Evolutionary conservation across 2,329 filamentous ascomycete genomes (phyloP), one percentile per base, ranked within the genome.

Genomic region (Ophiostoma ips): DNA sequence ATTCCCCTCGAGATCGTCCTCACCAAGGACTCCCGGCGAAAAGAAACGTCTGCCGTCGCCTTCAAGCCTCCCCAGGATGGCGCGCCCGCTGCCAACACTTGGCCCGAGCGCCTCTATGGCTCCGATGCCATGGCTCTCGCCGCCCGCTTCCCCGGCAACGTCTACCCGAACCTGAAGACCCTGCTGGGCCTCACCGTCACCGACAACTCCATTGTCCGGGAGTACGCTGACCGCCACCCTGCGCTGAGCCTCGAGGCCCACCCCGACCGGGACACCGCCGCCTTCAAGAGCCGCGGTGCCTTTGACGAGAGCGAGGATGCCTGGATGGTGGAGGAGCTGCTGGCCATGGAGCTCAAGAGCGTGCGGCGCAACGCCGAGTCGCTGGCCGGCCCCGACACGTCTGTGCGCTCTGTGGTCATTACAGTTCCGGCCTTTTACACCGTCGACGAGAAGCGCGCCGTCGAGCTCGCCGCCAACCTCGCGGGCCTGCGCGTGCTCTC

Each of bases 1-100:
- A 90, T 94, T 48, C 92, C 92, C 11, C 86, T 98, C 63, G 92
- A 98, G 58, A 96, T 98, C 57, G 90, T 98, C 64, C 77, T 95
- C 51, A 95, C 89, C 30, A 98, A 96, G 65, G 92, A 98, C 69
- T 95, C 92, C 30, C 86, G 94, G 66, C 84, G 92, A 62, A 98
- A 98, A 72, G 92, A 98, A 66, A 78, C 77, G 21, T 87, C 89
- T 2, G 89, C 88, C 38, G 81, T 98, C 58, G 84, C 87, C 40
- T 96, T 98, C 71, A 96, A 98, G 69, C 87, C 89, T 35, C 74
- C 79, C n/a, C 77, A 77, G 58, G 70, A 75, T 60, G 77, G 75
- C 50, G 18, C n/a, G 10, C 72, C 78, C 52, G 75, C 76, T 60
- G 71, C 72, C 57, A 81, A 77, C 49, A 68, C 71, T 16, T 95